Evolutionary conservation across 2,329 filamentous ascomycete species (phyloP).

Genomic region (Chrysosporium keratinophilum): DNA sequence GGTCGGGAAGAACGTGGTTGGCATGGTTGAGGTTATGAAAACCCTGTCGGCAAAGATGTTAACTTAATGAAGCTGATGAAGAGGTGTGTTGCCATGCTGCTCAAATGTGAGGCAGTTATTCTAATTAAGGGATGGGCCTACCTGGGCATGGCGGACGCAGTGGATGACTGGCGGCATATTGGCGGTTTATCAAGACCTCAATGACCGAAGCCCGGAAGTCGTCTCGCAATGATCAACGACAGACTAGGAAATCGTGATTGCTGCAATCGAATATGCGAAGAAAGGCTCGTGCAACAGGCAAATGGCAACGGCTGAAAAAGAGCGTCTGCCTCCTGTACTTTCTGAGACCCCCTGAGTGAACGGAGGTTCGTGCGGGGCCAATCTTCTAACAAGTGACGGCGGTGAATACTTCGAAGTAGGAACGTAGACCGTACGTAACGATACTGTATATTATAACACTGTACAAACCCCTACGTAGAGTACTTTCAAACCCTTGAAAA

Average conservation of each 20-base stretch:
- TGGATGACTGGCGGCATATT: constrained; percentile 36
- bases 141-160: constrained; percentile 40
- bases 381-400: too few species aligned
- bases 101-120: background rate
- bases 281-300: background rate
- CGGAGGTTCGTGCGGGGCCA: background rate
- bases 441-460: background rate
- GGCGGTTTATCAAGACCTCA: background rate
- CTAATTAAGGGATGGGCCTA: constrained; percentile 20
- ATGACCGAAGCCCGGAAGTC: background rate
- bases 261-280: background rate
- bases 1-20: constrained; percentile 67
- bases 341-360: background rate
- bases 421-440: too few species aligned
- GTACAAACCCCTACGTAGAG: background rate
- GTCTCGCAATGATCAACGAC: background rate
- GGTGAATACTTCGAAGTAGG: too few species aligned
- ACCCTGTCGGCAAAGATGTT: constrained; percentile 43
- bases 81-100: too few species aligned
- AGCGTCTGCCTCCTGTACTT: background rate
- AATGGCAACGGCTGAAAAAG: background rate
- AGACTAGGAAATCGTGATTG: background rate
- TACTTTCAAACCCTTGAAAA: background rate
- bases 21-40: constrained; percentile 64
- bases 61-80: background rate